A percentile compares a stretch with the other conserved stretches of the same genome.
Evolutionary conservation across 2,329 filamentous ascomycete genomes (phyloP).

Genomic region (Colletotrichum sublineola): DNA sequence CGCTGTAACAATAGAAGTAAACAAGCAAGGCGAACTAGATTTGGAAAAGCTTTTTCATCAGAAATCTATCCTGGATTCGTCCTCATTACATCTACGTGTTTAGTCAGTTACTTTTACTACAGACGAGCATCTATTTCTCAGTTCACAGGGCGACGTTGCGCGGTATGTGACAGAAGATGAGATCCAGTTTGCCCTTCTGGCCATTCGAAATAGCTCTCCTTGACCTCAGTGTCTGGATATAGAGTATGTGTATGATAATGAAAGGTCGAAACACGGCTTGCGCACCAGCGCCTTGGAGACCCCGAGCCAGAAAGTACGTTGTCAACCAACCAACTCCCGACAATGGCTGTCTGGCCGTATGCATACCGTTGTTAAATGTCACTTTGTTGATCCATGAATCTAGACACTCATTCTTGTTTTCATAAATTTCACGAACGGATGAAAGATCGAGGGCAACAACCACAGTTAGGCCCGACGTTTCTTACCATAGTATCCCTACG

Average conservation of each 20-base stretch:
- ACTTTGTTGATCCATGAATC: constrained; percentile 54
- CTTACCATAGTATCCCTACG: constrained; percentile 52
- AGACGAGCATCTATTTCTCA: constrained; percentile 64
- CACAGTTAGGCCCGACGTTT: constrained; percentile 49
- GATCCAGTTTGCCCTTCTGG: constrained; percentile 45
- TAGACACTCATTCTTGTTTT: constrained; percentile 55
- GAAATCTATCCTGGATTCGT: not conserved
- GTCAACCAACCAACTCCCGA: not conserved
- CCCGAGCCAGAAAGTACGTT: constrained; percentile 48
- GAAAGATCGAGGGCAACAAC: constrained; percentile 43
- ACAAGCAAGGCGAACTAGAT: not conserved
- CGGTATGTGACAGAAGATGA: constrained; percentile 77
- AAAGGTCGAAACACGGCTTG: constrained; percentile 51
- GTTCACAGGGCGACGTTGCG: constrained; percentile 78
- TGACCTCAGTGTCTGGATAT: constrained; percentile 28
- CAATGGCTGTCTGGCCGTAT: constrained; percentile 48
- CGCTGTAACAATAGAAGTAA: not conserved
- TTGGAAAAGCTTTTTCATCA: too few relatives aligned
- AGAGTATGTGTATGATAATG: constrained; percentile 53
- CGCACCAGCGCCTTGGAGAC: constrained; percentile 52
- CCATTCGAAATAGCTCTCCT: not conserved
- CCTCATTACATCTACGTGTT: not conserved
- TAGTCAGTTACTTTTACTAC: not conserved
- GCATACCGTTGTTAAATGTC: constrained; percentile 51
- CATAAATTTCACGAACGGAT: constrained; percentile 45